Conservation (phyloP, 2,329 filamentous ascomycete species). For the Aspergillus aculeatinus region DNA sequence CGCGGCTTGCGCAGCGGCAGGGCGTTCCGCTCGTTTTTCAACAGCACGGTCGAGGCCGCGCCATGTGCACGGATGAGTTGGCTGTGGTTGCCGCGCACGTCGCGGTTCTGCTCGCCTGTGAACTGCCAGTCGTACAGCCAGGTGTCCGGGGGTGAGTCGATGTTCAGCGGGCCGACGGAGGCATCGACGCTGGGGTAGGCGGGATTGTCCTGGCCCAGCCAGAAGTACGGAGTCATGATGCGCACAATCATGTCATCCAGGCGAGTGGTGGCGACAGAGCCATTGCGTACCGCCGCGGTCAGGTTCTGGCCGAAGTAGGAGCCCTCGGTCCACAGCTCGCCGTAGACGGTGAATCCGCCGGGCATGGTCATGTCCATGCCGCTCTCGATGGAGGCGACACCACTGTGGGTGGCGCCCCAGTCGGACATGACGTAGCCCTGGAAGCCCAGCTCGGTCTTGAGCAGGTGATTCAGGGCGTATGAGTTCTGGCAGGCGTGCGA, state of each 20-base stretch:
- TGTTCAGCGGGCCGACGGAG: slow-evolving; percentile 30
- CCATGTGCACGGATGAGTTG: slow-evolving; percentile 69
- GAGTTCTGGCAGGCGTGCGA: slow-evolving; percentile 52
- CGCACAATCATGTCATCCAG: slow-evolving; percentile 50
- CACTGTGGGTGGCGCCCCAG: slow-evolving; percentile 47
- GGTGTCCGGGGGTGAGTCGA: slow-evolving; percentile 12
- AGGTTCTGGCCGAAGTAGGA: slow-evolving; percentile 25
- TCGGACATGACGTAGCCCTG: slow-evolving; percentile 50
- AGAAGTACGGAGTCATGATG: slow-evolving; percentile 50
- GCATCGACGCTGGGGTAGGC: slow-evolving; percentile 27
- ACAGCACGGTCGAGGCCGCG: slow-evolving; percentile 73
- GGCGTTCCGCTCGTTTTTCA: slow-evolving; percentile 51
- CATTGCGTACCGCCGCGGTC: slow-evolving; percentile 35
- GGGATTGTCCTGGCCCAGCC: slow-evolving; percentile 42
- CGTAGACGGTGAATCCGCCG: slow-evolving; percentile 29
- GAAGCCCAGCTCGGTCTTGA: slow-evolving; percentile 55
- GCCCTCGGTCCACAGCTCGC: slow-evolving; percentile 37
- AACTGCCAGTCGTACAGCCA: slow-evolving; percentile 20
- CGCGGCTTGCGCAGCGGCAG: slow-evolving; percentile 52
- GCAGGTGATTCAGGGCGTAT: slow-evolving; percentile 45
- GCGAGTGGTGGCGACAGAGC: slow-evolving; percentile 40
- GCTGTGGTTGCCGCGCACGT: slow-evolving; percentile 71
- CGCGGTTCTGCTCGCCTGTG: slow-evolving; percentile 18
- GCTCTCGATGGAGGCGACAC: slow-evolving; percentile 48
- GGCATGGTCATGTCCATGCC: slow-evolving; percentile 41